phyloP scores from a whole-genome alignment of 2,329 filamentous ascomycete species.

The Pseudocercospora vitis region DNA sequence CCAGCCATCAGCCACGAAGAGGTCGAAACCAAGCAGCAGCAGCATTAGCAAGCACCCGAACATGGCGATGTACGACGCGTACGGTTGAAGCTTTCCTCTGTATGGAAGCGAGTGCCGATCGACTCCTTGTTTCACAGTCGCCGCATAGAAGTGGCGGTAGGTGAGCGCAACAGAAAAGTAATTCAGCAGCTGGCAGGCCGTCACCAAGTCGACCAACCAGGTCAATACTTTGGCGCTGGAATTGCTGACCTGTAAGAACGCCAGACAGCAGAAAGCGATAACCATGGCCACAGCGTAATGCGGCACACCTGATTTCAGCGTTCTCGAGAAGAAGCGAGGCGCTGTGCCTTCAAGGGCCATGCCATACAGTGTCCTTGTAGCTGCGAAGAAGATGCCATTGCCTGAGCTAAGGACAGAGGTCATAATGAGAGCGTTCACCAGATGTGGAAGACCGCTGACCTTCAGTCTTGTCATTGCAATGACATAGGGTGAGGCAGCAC shows the following conservation, averaged over 20 bases:
- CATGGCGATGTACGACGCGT: conserved; percentile 43
- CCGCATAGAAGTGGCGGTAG: conserved; percentile 57
- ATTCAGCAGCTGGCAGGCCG: conserved; percentile 59
- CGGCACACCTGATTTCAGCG: conserved; percentile 59
- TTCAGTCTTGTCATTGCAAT: conserved; percentile 66
- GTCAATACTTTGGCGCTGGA: conserved; percentile 30
- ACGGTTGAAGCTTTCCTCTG: conserved; percentile 54
- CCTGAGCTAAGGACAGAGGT: conserved; percentile 66
- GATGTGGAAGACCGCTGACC: conserved; percentile 64
- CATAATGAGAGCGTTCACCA: conserved; percentile 70
- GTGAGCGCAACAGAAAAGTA: conserved; percentile 59
- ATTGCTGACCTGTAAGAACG: conserved; percentile 32
- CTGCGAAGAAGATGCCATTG: conserved; percentile 66
- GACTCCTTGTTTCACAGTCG: conserved; percentile 49
- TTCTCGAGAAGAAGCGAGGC: conserved; percentile 55
- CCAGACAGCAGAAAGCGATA: conserved; percentile 33
- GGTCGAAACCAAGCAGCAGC: conserved; percentile 53
- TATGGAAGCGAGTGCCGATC: conserved; percentile 57
- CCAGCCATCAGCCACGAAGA: conserved; percentile 36
- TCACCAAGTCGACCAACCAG: conserved; percentile 54
- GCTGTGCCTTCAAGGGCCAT: conserved; percentile 60
- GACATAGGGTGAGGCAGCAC: conserved; percentile 67
- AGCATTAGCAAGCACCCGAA: conserved; percentile 34
- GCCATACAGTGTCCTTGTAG: conserved; percentile 65
- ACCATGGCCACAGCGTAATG: conserved; percentile 56